Evolutionary conservation across 2,329 filamentous ascomycete species (phyloP).

Genomic region (Colletotrichum liaoningense): DNA sequence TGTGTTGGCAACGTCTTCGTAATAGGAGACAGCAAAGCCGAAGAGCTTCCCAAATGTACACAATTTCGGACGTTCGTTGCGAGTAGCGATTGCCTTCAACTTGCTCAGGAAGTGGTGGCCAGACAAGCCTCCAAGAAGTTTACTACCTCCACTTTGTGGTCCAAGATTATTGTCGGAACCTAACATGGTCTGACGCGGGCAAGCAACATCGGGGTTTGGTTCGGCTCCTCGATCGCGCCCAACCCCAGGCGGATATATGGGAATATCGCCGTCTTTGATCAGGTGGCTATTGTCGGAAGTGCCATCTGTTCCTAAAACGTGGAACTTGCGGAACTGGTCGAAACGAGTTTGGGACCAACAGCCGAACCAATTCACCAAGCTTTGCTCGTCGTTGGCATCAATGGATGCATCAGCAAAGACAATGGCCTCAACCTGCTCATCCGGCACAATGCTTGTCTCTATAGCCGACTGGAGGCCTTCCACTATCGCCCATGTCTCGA

Average conservation of each 20-base stretch:
- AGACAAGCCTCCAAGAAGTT: not conserved
- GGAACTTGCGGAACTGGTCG: slow-evolving; percentile 65
- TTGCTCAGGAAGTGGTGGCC: slow-evolving; percentile 42
- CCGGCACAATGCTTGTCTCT: slow-evolving; percentile 44
- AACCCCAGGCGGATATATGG: slow-evolving; percentile 14
- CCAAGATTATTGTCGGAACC: not conserved
- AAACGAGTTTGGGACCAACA: slow-evolving; percentile 65
- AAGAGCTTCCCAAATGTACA: slow-evolving; percentile 46
- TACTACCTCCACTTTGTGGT: not conserved
- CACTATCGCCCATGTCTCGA: slow-evolving; percentile 32
- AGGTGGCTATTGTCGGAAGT: slow-evolving; percentile 18
- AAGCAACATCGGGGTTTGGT: not conserved
- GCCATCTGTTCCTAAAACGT: slow-evolving; percentile 62
- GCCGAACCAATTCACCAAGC: slow-evolving; percentile 72
- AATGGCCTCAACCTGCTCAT: slow-evolving; percentile 51
- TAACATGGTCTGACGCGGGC: not conserved
- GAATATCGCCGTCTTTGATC: slow-evolving; percentile 21
- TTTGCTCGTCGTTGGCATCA: slow-evolving; percentile 70
- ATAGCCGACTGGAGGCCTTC: slow-evolving; percentile 24
- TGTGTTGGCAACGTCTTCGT: slow-evolving; percentile 46
- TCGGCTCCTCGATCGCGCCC: slow-evolving; percentile 32
- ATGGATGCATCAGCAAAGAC: slow-evolving; percentile 60
- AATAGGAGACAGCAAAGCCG: slow-evolving; percentile 54
- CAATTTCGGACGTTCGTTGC: not conserved
- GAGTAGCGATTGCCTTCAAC: slow-evolving; percentile 21